phyloP scores from a whole-genome alignment of 441 rosid genomes.

The Euphorbia celastroides region DNA sequence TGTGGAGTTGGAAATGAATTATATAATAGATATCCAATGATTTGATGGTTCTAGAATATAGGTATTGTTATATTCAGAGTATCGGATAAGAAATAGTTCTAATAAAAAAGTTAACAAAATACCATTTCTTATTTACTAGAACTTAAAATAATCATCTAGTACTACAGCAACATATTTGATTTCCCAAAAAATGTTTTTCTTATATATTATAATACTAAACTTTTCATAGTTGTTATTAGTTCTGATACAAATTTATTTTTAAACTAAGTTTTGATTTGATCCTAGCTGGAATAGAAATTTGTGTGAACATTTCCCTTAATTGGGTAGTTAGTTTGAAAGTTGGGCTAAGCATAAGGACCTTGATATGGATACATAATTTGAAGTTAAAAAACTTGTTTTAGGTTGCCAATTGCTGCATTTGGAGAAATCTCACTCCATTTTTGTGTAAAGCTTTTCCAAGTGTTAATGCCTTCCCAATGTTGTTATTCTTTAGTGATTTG shows the following conservation, averaged over 20 bases:
- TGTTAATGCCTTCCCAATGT: neutral
- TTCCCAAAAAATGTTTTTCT: too few relatives aligned
- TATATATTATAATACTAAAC: too few relatives aligned
- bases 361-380: neutral
- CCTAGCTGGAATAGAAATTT: neutral
- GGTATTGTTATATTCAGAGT: neutral
- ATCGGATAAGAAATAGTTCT: neutral
- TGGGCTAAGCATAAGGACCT: neutral
- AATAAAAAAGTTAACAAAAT: too few relatives aligned
- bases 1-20: neutral
- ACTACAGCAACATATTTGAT: neutral
- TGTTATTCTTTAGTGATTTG: slow-evolving; percentile 6
- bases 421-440: neutral
- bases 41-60: neutral
- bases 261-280: neutral
- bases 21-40: neutral
- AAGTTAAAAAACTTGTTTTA: neutral
- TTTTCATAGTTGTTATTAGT: too few relatives aligned
- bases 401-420: neutral
- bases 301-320: neutral
- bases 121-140: neutral
- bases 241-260: neutral
- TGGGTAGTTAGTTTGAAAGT: neutral
- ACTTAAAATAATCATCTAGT: neutral
- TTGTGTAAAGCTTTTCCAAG: neutral